Evolutionary conservation across 2,329 filamentous ascomycete genomes (phyloP).

Genomic region (Xylariaceae sp.): DNA sequence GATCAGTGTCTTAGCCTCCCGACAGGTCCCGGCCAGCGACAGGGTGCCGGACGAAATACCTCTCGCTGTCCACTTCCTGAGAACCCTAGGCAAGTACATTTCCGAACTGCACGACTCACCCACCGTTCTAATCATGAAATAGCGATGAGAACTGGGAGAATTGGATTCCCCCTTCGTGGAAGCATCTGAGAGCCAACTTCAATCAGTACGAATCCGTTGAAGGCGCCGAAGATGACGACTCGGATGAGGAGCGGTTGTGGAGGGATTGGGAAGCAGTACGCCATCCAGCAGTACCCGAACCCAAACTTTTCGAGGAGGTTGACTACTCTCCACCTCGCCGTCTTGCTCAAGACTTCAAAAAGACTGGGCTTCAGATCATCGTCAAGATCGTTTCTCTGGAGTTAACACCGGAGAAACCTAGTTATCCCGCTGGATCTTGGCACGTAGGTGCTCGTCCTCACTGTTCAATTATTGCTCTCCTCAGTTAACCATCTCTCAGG

Average conservation of each 20-base stretch:
- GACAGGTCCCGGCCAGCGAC: not conserved
- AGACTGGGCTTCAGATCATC: conserved; percentile 53
- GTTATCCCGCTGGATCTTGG: conserved; percentile 41
- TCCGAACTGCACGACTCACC: not conserved
- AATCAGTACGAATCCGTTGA: not conserved
- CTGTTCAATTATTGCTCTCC: not conserved
- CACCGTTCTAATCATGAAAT: not conserved
- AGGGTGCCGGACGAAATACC: not conserved
- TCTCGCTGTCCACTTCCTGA: not conserved
- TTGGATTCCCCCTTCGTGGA: conserved; percentile 14
- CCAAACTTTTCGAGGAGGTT: conserved; percentile 18
- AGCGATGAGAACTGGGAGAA: conserved; percentile 15
- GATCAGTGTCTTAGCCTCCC: conserved; percentile 26
- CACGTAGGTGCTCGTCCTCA: conserved; percentile 33
- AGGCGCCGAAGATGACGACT: not conserved
- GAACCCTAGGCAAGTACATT: not conserved
- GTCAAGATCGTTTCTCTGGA: conserved; percentile 57
- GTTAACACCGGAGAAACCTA: conserved; percentile 50
- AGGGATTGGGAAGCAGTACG: conserved; percentile 19
- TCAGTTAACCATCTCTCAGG: not conserved
- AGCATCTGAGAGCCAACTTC: not conserved
- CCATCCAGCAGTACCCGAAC: conserved; percentile 21
- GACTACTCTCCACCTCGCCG: conserved; percentile 6
- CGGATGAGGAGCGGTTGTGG: conserved; percentile 14
- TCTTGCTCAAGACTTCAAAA: conserved; percentile 25